Conservation (phyloP, 345 rosid genomes). For the Barbarea vulgaris region DNA sequence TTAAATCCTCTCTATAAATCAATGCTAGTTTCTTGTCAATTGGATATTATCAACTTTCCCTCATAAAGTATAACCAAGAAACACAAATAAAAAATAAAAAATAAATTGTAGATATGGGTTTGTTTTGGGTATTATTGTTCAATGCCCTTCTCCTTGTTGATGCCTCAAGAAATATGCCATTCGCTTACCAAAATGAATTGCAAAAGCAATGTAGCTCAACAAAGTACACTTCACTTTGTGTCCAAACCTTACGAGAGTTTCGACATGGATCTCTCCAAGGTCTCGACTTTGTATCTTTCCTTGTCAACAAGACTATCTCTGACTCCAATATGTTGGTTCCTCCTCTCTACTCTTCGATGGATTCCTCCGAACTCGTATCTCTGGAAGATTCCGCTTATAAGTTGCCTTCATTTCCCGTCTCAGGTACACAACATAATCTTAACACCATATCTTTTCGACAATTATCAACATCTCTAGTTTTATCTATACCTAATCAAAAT, state of each 20-base stretch:
- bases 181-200: conserved; percentile 39
- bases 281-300: conserved; percentile 48
- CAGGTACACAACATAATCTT: conserved; percentile 43
- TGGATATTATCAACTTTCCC: conserved; percentile 14
- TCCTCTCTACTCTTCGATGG: conserved; percentile 28
- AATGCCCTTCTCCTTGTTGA: conserved; percentile 23
- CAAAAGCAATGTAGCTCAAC: conserved; percentile 54
- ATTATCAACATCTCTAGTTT: background rate
- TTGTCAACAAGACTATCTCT: conserved; percentile 61
- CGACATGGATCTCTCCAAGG: conserved; percentile 18
- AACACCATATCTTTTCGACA: background rate
- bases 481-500: background rate
- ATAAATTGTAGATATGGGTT: conserved; percentile 4
- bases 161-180: conserved; percentile 30
- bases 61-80: conserved; percentile 12
- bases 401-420: conserved; percentile 34
- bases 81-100: background rate
- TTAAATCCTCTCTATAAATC: conserved; percentile 27
- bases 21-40: background rate
- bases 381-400: conserved; percentile 33
- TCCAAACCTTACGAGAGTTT: conserved; percentile 45
- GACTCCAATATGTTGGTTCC: conserved; percentile 45
- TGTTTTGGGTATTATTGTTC: conserved; percentile 19
- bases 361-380: conserved; percentile 43
- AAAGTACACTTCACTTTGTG: conserved; percentile 65